Conservation (phyloP, 345 rosid genomes). For the Brassica carinata region DNA sequence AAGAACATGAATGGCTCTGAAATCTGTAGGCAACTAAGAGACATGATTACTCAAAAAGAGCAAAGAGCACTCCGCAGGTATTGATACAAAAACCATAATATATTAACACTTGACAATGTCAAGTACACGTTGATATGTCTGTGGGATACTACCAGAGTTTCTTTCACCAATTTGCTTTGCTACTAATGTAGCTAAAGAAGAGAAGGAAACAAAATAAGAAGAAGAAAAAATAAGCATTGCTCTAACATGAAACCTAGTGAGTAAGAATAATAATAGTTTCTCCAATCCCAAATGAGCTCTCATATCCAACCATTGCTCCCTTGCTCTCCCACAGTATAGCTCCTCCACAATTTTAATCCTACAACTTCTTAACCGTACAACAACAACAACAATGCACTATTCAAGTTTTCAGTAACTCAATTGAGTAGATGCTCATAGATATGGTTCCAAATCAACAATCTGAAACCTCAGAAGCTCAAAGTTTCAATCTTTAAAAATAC, state of each 20-base stretch:
- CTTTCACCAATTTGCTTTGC: constrained; percentile 29
- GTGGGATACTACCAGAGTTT: constrained; percentile 26
- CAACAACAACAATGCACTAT: not conserved
- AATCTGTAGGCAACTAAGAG: too few relatives aligned
- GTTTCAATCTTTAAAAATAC: not conserved
- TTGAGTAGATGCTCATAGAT: not conserved
- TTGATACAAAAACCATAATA: constrained; percentile 40
- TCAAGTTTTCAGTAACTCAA: constrained; percentile 13
- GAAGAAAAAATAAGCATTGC: not conserved
- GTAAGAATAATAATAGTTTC: constrained; percentile 36
- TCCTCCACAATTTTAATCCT: constrained; percentile 31
- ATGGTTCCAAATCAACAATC: not conserved
- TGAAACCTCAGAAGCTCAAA: not conserved
- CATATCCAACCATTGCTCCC: constrained; percentile 26
- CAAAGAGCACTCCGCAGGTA: not conserved
- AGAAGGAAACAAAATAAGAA: not conserved
- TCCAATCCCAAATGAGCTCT: constrained; percentile 25
- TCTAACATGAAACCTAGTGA: constrained; percentile 37
- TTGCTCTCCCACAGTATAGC: constrained; percentile 17
- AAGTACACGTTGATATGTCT: constrained; percentile 34
- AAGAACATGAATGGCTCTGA: not conserved
- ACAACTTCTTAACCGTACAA: constrained; percentile 35
- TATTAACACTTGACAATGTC: constrained; percentile 38
- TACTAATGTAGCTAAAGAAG: constrained; percentile 32
- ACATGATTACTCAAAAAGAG: too few relatives aligned